Percentiles rank a stretch among this genome's conserved stretches.
phyloP scores from a whole-genome alignment of 495 filamentous ascomycete genomes.

The Echria macrotheca region DNA sequence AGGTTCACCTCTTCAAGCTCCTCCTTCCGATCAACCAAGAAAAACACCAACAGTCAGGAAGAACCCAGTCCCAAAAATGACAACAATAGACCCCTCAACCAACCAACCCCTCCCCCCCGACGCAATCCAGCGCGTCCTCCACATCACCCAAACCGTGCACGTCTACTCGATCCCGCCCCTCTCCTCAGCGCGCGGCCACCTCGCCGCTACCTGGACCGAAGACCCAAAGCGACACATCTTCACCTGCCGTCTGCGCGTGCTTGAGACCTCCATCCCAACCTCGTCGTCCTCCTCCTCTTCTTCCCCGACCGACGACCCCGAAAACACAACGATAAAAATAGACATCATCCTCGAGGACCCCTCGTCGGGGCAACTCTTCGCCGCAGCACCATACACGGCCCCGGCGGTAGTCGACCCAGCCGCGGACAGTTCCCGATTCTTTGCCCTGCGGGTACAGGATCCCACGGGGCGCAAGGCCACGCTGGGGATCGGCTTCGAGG shows the following conservation, averaged over 20 bases:
- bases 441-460: constrained; percentile 70
- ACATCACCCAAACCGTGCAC: constrained; percentile 63
- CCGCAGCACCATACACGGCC: constrained; percentile 66
- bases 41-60: too few species aligned
- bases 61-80: too few species aligned
- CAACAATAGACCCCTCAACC: constrained; percentile 53
- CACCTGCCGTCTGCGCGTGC: constrained; percentile 70
- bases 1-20: too few species aligned
- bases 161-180: constrained; percentile 73
- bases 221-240: constrained; percentile 67
- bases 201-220: constrained; percentile 70
- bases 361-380: constrained; percentile 64
- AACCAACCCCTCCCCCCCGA: constrained; percentile 52
- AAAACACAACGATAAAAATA: constrained; percentile 57
- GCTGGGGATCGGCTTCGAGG: constrained; percentile 81
- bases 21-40: too few species aligned
- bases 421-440: constrained; percentile 70
- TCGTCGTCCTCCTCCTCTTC: constrained; percentile 21
- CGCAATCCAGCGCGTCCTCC: constrained; percentile 74
- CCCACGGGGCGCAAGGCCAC: constrained; percentile 66
- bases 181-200: constrained; percentile 63
- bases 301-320: constrained; percentile 40
- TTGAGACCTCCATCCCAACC: constrained; percentile 60
- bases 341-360: constrained; percentile 74
- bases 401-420: constrained; percentile 60